Evolutionary conservation across 192 early-diverging fungal genomes (phyloP).

Genomic region (Coemansia sp.): DNA sequence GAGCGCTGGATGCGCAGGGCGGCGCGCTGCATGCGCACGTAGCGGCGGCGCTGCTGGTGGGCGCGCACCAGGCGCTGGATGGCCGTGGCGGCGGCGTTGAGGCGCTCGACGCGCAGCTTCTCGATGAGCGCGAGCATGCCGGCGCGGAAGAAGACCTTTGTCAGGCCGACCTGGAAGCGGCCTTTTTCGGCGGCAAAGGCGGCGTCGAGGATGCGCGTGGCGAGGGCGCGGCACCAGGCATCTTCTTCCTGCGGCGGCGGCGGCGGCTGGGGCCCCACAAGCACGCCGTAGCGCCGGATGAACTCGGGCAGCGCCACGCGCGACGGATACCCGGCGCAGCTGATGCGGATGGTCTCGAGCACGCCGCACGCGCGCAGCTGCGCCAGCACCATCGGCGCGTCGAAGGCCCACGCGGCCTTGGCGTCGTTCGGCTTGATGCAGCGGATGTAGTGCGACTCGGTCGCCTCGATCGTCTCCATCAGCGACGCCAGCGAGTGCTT

Average conservation of each 20-base stretch:
- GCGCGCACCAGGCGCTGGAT: conserved; percentile 89
- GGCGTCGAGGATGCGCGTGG: conserved; percentile 62
- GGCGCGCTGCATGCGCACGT: conserved; percentile 58
- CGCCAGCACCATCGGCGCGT: conserved; percentile 90
- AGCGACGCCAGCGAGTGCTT: conserved; percentile 89
- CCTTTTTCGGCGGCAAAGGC: conserved; percentile 66
- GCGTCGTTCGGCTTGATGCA: conserved; percentile 99
- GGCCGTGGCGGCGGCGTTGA: conserved; percentile 78
- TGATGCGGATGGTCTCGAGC: conserved; percentile 98
- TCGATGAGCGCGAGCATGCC: conserved; percentile 80
- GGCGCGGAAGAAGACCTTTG: conserved; percentile 99
- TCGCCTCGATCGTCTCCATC: conserved; percentile 94
- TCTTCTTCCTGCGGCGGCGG: conserved; percentile 15
- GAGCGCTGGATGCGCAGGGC: conserved; percentile 72
- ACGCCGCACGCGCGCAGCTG: conserved; percentile 99
- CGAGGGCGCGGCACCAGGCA: conserved; percentile 63
- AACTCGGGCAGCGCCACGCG: conserved; percentile 89
- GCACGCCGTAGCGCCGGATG: conserved; percentile 78
- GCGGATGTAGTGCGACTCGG: conserved; percentile 96
- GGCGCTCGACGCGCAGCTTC: conserved; percentile 83
- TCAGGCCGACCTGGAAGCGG: conserved; percentile 90
- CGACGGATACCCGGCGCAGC: conserved; percentile 96
- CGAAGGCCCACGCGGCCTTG: conserved; percentile 91
- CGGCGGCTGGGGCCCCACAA: conserved; percentile 49
- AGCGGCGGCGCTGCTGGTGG: conserved; percentile 61